Percentiles rank a stretch among this genome's conserved stretches.
These are phyloP conservation scores for Sorghum bicolor DNA, from an alignment of 176 grass and related monocot genomes.

Conservation along the genomic window Sorghum_bicolor_NCBIv3 NC_012870.2:78702501-78703000, in stretches of 20 bases:
- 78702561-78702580: neutral
- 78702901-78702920: neutral
- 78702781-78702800: neutral
- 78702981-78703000: neutral
- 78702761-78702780: neutral
- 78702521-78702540: neutral
- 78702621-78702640: neutral
- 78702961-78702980: neutral
- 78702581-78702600: neutral
- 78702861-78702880: neutral
- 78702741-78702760: neutral
- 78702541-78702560: neutral
- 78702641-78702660: too few relatives aligned
- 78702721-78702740: neutral
- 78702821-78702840: neutral
- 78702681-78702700: neutral
- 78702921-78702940: neutral
- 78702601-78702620: neutral
- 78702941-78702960: slow-evolving; percentile 11
- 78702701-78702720: neutral
- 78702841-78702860: neutral
- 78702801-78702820: neutral
- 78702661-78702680: neutral
- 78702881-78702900: neutral
- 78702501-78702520: neutral